These are phyloP conservation scores for Cenchrus purpureus DNA, from an alignment of 176 grass and related monocot genomes.

Conservation along the genomic window DNA sequence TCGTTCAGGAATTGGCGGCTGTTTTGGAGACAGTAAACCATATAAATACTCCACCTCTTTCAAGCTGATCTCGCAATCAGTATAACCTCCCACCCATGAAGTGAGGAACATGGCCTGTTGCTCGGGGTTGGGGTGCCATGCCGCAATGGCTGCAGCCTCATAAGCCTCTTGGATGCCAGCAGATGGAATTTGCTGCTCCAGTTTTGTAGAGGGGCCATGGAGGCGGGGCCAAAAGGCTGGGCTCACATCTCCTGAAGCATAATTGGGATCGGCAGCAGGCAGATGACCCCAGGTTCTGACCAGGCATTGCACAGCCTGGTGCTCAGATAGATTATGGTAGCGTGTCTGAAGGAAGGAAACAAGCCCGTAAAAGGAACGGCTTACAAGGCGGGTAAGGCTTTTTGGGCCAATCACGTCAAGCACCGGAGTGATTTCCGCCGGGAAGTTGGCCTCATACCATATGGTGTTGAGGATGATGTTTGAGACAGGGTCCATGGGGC, in stretches of 20 bases:
- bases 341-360: conserved; percentile 25
- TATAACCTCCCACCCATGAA: background rate
- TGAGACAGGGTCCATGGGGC: conserved; percentile 6
- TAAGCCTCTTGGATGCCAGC: background rate
- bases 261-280: too few species aligned
- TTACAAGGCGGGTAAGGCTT: conserved; percentile 11
- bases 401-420: background rate
- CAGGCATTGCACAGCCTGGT: background rate
- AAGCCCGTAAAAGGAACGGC: conserved; percentile 13
- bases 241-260: background rate
- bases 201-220: background rate
- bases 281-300: background rate
- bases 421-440: background rate
- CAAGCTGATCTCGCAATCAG: background rate
- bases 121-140: conserved; percentile 20
- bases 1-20: background rate
- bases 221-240: conserved; percentile 11
- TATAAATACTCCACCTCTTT: background rate
- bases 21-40: background rate
- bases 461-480: conserved; percentile 2
- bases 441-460: conserved; percentile 23
- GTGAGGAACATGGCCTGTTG: background rate
- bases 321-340: conserved; percentile 11
- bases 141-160: background rate
- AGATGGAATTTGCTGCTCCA: background rate